A percentile compares a stretch with the other conserved stretches of the same genome.
Conservation (phyloP, 2,329 filamentous ascomycete species). For the Leptosphaerulina australis region DNA sequence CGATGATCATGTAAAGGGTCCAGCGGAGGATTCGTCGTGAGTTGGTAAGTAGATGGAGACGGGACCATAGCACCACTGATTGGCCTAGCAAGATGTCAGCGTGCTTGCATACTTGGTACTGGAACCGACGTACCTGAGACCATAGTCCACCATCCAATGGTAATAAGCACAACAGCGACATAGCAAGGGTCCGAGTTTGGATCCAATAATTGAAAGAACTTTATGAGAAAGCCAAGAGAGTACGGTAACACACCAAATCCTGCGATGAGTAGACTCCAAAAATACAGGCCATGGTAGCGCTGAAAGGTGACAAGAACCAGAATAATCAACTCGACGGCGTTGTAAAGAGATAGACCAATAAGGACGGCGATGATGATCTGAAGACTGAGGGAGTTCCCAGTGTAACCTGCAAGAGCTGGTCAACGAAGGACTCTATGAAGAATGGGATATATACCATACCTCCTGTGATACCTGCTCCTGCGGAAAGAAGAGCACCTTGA, state of each 20-base stretch:
- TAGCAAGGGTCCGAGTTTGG: slow-evolving; percentile 35
- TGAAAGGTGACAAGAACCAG: slow-evolving; percentile 57
- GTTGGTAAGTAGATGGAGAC: slow-evolving; percentile 64
- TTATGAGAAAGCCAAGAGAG: slow-evolving; percentile 55
- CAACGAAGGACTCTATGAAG: no score
- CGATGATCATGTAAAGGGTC: slow-evolving; percentile 64
- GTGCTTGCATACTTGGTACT: background rate
- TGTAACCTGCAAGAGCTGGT: slow-evolving; percentile 33
- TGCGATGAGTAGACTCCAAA: slow-evolving; percentile 56
- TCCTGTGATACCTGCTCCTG: slow-evolving; percentile 43
- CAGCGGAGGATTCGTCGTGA: slow-evolving; percentile 56
- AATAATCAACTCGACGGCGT: slow-evolving; percentile 54
- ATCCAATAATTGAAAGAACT: slow-evolving; percentile 46
- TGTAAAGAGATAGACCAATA: slow-evolving; percentile 47
- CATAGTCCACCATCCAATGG: slow-evolving; percentile 64
- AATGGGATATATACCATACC: slow-evolving; percentile 27
- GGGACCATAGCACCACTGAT: slow-evolving; percentile 66
- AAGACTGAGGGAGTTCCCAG: slow-evolving; percentile 37
- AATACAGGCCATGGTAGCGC: slow-evolving; percentile 55
- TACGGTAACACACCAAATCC: slow-evolving; percentile 56
- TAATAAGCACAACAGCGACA: slow-evolving; percentile 53
- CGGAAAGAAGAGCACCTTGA: slow-evolving; percentile 36
- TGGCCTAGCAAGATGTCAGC: slow-evolving; percentile 52
- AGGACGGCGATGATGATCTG: slow-evolving; percentile 47
- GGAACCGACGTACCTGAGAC: slow-evolving; percentile 53